Evolutionary conservation across 768 basidiomycete genomes (phyloP), one percentile per base, ranked within the genome.

Genomic region (Cyclocybe cylindracea): DNA sequence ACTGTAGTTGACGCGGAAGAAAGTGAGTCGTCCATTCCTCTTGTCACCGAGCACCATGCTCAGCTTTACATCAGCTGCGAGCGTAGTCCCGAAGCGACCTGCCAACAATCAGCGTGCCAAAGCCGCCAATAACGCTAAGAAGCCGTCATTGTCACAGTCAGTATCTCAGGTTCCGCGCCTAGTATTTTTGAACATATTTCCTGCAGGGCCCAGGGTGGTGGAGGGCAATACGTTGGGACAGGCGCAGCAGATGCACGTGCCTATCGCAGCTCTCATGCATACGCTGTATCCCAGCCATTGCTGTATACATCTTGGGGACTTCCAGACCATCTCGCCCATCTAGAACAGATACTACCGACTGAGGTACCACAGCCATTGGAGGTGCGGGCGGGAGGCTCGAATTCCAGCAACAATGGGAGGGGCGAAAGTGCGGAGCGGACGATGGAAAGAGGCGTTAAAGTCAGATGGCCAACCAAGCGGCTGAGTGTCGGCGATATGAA

Each of bases 401-500:
- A 49, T 34, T 56, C 58, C 29, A 50, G 57, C 13, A 51, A 56
- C 7, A 71, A 70, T 41, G 61, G 66, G 1, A 70, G 78, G 37
- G 76, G 78, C 36, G 84, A 82, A 46, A 80, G 80, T 47, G 59
- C 76, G n/a, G 86, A 87, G 49, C 74, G 77, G 58, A 83, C 79
- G 7, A 76, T 79, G 65, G 87, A 92, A 64, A 76, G 90, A 42
- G 89, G 89, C 7, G 89, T 91, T 10, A 88, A 91, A 67, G 87
- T 97, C 51, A 89, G 91, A 61, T 98, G 92, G 88, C 96, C 95
- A 1, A 84, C 85, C 58, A 94, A 95, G 71, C 81, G 96, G 46
- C 94, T 87, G 83, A 97, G 94, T 59, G 87, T 96, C n/a, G 89
- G 86, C 14, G 96, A 98, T 67, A 96, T 98, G 93, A 91, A 93